Evolutionary conservation across 164 flowering plant species (phyloP).

Genomic region (Amborella trichopoda): DNA sequence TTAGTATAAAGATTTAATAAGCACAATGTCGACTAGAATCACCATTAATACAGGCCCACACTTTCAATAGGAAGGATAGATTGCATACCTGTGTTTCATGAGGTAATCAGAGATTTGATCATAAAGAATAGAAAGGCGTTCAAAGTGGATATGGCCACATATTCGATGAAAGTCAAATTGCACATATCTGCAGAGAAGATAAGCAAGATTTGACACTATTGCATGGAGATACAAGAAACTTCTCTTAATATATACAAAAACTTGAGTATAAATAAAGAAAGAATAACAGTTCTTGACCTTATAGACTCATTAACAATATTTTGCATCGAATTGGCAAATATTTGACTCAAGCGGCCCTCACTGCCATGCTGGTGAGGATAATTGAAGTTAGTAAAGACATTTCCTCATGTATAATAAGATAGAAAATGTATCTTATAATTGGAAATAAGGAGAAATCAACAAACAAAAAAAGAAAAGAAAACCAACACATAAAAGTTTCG

Average conservation of each 20-base stretch:
- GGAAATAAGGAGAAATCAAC: background rate
- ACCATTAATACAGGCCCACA: too few relatives aligned
- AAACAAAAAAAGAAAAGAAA: background rate
- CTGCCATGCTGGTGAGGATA: constrained; percentile 65
- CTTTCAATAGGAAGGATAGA: background rate
- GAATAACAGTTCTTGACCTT: constrained; percentile 35
- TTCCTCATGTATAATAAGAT: too few relatives aligned
- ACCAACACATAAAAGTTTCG: background rate
- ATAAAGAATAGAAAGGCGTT: constrained; percentile 81
- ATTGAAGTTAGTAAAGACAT: background rate
- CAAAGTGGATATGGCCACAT: constrained; percentile 86
- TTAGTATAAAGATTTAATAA: too few relatives aligned
- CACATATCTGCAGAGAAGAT: constrained; percentile 47
- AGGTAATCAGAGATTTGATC: constrained; percentile 70
- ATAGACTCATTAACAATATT: constrained; percentile 53
- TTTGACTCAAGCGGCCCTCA: constrained; percentile 78
- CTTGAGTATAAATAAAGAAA: background rate
- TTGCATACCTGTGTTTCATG: constrained; percentile 51
- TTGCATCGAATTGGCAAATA: constrained; percentile 64
- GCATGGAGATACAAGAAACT: background rate
- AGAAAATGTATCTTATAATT: background rate
- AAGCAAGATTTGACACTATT: background rate
- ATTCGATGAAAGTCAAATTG: constrained; percentile 92
- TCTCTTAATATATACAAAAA: background rate
- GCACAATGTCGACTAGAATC: too few relatives aligned